Percentiles rank a stretch among this genome's conserved stretches.
phyloP scores from a whole-genome alignment of 495 filamentous ascomycete genomes.

The Hypoxylon subgilvum region DNA sequence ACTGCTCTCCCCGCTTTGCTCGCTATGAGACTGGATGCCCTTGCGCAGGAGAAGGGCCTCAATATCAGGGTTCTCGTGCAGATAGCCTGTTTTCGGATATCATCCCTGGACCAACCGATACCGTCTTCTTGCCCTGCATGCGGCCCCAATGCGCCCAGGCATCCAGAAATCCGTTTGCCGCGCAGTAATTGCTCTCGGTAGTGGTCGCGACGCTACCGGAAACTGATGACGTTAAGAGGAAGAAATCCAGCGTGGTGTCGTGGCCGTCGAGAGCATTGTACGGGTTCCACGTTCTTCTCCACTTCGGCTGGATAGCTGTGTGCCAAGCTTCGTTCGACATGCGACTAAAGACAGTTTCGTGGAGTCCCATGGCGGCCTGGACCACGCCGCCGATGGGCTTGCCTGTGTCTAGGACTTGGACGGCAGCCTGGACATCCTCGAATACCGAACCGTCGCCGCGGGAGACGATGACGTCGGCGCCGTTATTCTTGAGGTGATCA shows the following conservation, averaged over 20 bases:
- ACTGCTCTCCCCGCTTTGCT: too few species aligned
- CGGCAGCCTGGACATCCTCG: constrained; percentile 33
- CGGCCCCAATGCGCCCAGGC: constrained; percentile 43
- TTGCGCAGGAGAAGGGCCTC: constrained; percentile 35
- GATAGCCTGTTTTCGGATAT: constrained; percentile 31
- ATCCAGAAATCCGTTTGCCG: constrained; percentile 47
- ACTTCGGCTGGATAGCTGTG: constrained; percentile 51
- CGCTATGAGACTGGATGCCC: constrained; percentile 41
- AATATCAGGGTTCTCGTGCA: constrained; percentile 43
- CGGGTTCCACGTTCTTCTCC: constrained; percentile 48
- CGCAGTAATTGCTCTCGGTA: constrained; percentile 48
- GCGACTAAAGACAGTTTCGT: too few species aligned
- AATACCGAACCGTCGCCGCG: constrained; percentile 31
- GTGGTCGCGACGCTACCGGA: constrained; percentile 39
- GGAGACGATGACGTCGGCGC: constrained; percentile 24
- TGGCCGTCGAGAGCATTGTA: constrained; percentile 36
- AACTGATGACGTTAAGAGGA: constrained; percentile 48
- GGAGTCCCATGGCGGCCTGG: constrained; percentile 49
- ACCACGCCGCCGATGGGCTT: constrained; percentile 37
- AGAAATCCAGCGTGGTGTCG: constrained; percentile 44
- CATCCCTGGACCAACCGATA: constrained; percentile 31
- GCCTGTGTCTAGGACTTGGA: constrained; percentile 12
- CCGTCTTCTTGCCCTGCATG: constrained; percentile 20
- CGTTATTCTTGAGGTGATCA: constrained; percentile 35
- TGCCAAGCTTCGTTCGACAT: too few species aligned